Conservation (phyloP, 164 flowering plant species). For the Hamamelis virginiana region DNA sequence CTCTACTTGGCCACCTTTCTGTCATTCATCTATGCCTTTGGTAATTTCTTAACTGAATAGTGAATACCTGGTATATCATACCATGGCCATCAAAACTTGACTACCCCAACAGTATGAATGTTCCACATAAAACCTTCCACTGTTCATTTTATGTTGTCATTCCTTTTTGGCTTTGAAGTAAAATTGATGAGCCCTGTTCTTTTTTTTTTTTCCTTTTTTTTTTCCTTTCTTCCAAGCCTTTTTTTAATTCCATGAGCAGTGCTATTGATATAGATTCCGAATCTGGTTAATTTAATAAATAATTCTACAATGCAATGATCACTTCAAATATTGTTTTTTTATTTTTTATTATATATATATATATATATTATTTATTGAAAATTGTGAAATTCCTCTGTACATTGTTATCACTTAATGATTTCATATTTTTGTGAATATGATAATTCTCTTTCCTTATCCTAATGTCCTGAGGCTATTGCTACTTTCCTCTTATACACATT, state of each 20-base stretch:
- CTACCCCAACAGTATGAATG: conserved; percentile 79
- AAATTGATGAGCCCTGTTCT: neutral
- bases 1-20: conserved; percentile 75
- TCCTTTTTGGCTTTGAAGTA: neutral
- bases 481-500: too few relatives aligned
- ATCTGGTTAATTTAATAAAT: too few relatives aligned
- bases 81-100: conserved; percentile 80
- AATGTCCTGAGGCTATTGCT: too few relatives aligned
- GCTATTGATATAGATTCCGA: too few relatives aligned
- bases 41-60: conserved; percentile 91
- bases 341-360: too few relatives aligned
- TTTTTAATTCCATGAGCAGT: too few relatives aligned
- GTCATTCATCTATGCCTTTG: conserved; percentile 90
- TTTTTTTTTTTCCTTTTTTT: neutral
- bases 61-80: conserved; percentile 68
- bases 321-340: neutral
- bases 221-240: too few relatives aligned
- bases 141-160: neutral
- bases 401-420: neutral
- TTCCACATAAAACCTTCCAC: neutral
- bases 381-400: neutral
- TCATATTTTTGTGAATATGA: too few relatives aligned
- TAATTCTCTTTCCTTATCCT: too few relatives aligned
- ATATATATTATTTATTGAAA: too few relatives aligned
- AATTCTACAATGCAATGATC: neutral